Percentiles rank a stretch among this genome's conserved stretches.
Conservation (phyloP, 2,329 filamentous ascomycete species). For the Pyrenophora teres region DNA sequence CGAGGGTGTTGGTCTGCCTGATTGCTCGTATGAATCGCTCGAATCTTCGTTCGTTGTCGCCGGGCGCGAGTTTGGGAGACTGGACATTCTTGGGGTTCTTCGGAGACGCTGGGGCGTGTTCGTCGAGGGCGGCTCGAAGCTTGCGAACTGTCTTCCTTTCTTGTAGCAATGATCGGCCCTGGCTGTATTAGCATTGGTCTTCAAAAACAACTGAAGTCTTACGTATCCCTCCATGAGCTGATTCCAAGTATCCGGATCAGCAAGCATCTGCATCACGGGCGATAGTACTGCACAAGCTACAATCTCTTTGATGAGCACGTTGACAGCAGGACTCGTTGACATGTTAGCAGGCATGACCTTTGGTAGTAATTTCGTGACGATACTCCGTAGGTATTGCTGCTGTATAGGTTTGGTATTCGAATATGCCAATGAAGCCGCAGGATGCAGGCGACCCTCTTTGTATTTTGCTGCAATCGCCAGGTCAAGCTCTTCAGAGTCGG, state of each 20-base stretch:
- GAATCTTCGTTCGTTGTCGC: conserved; percentile 89
- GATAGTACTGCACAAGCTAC: conserved; percentile 89
- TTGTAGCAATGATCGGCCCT: conserved; percentile 83
- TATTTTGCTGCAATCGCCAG: conserved; percentile 95
- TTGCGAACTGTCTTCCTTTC: conserved; percentile 94
- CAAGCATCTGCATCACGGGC: conserved; percentile 77
- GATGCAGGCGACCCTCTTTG: conserved; percentile 82
- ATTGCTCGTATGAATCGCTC: conserved; percentile 93
- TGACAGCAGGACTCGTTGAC: conserved; percentile 78
- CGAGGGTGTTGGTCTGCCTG: conserved; percentile 84
- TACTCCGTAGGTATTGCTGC: conserved; percentile 82
- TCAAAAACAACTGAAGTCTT: conserved; percentile 23
- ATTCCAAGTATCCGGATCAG: conserved; percentile 97
- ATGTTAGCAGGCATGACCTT: conserved; percentile 73
- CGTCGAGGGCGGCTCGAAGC: conserved; percentile 86
- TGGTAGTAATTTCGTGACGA: conserved; percentile 74
- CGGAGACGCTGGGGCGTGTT: conserved; percentile 85
- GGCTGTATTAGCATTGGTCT: conserved; percentile 16
- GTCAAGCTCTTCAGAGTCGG: conserved; percentile 95
- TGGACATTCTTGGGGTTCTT: conserved; percentile 66
- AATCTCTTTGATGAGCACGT: conserved; percentile 82
- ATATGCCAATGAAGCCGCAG: conserved; percentile 80
- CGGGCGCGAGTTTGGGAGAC: conserved; percentile 78
- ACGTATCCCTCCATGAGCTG: conserved; percentile 88
- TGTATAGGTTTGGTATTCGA: conserved; percentile 83